Base-by-base conservation (phyloP, 805 yeast species). In the Starmerella asiatica region DNA sequence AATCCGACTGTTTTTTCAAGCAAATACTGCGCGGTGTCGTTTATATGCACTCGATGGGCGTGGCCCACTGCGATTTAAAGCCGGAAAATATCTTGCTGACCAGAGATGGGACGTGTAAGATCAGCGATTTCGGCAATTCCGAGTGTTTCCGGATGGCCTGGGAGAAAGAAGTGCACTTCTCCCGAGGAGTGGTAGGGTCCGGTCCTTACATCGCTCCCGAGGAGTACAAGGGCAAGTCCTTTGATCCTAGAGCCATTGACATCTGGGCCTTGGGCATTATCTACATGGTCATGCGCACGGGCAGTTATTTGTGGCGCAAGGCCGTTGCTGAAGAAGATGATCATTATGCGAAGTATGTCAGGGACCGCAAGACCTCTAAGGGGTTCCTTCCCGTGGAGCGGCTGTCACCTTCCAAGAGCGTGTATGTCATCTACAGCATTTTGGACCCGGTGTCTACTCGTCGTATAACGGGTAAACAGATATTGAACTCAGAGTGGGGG, bases 131-230 rank as follows among this genome's bases (percentile, higher is more conserved):
- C 58, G 96, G 96, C 21, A 83, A 88, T 36, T 78, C 93, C 35
- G 86, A 81, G 43, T 94, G 91, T 24, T 81, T 86, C 58, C 74
- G 81, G 47, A 84, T 94, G 39, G 83, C 85, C 3, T 86, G 94
- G 93, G 94, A 83, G 52, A 67, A 65, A 40, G 77, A 76, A 36
- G 72, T 75, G 29, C 85, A 78, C 52, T 65, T 71, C 38, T 70
- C 77, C 26, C 59, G 64, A 18, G 93, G 94, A n/a, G 70, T 79
- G 4, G 73, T 86, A 53, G 96, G 96, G 3, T 79, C 93, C 1
- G 88, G 76, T 43, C 91, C 95, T 1, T 86, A 83, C 59, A 83
- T 84, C 56, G 82, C 95, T 0, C 96, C 96, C 0, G 96, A 85
- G 55, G 94, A 86, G 58, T 80, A 72, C 54, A 54, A 56, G 16